These are phyloP conservation scores for Hypoxylon sp. DNA, from an alignment of 2,329 filamentous ascomycete genomes.

Conservation along the genomic window DNA sequence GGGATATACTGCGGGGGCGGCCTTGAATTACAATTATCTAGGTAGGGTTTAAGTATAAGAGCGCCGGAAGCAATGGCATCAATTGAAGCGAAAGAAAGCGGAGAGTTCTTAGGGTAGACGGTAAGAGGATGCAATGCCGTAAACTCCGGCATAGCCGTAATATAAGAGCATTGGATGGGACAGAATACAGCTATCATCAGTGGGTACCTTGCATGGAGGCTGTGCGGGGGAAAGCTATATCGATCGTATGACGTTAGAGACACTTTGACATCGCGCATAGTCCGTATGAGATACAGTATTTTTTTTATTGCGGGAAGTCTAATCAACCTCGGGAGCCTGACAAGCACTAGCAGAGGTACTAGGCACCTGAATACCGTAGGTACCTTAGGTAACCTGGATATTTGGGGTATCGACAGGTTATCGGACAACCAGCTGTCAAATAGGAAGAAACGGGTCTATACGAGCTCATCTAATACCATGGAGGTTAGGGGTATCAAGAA, in stretches of 20 bases:
- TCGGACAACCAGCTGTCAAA: neutral
- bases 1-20: neutral
- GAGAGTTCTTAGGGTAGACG: neutral
- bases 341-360: neutral
- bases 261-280: constrained; percentile 7
- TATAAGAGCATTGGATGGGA: constrained; percentile 27
- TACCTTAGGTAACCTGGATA: neutral
- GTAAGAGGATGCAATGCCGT: neutral
- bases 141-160: constrained; percentile 28
- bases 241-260: constrained; percentile 39
- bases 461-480: neutral
- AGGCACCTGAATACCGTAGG: neutral
- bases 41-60: constrained; percentile 26
- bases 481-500: constrained; percentile 15
- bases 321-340: neutral
- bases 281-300: constrained; percentile 1
- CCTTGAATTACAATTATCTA: too few species aligned
- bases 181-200: constrained; percentile 5
- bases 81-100: neutral
- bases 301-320: neutral
- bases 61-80: neutral
- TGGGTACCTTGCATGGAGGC: constrained; percentile 28
- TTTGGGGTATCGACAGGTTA: neutral
- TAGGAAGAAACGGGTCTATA: neutral
- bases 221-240: constrained; percentile 25